Base-by-base conservation (phyloP, 139 green algal genomes). In the Tetradesmus lagerheimii region DNA sequence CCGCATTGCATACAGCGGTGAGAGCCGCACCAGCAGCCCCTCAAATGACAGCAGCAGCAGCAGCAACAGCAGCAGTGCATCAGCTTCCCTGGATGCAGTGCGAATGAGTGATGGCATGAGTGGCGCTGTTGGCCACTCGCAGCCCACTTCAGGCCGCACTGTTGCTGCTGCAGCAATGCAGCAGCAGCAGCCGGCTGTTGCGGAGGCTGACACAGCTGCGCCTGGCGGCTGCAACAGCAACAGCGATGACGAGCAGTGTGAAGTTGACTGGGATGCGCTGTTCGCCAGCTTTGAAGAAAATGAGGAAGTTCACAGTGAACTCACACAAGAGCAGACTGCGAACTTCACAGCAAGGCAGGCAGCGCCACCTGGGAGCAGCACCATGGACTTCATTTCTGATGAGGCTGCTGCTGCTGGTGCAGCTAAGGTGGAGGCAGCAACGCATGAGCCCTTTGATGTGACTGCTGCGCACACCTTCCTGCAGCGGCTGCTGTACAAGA, bases 401-500 rank as follows among this genome's bases (percentile, higher is more conserved):
- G 18, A 43, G 5, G 84, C 77, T 15, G 76, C 57, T 62, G 89
- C 41, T 34, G 43, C 41, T 34, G 89, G 82, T 15, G 35, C 35
- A 20, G 25, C 9, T 6, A 45, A 64, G 15, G 77, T 84, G 34
- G 83, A 90, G 62, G 62, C 43, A 1, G 4, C 80, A 23, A 66
- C 37, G 25, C 38, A 57, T 37, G 84, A 37, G 77, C 39, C 31
- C 2, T 77, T 83, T 84, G 85, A 89, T 29, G 74, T 84, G n/a
- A 75, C 71, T 15, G 71, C 85, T 31, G 85, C 85, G 27, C 85
- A 83, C 71, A 57, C 25, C 29, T 89, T 89, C 43, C 67, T 89
- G 85, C 94, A 96, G 82, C 92, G 93, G n/a, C 53, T 85, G 34
- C 81, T 96, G 38, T 96, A 96, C 92, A 92, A 89, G 86, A 91